These are phyloP conservation scores for Clohesyomyces aquaticus DNA, from an alignment of 495 filamentous ascomycete species.

Conservation along the genomic window DNA sequence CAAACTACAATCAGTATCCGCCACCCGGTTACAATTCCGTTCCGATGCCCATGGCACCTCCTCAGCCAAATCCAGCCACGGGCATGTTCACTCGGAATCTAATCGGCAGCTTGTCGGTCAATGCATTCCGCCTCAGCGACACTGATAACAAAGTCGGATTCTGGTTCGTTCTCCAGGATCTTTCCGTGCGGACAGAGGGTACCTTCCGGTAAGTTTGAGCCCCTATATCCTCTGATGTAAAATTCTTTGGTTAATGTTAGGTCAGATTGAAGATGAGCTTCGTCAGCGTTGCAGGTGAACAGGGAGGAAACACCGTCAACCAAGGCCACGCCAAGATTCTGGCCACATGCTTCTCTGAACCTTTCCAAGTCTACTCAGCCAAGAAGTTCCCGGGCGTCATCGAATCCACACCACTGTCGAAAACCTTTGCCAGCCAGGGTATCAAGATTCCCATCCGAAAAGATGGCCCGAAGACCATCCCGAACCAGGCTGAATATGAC, in stretches of 20 bases:
- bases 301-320: constrained; percentile 60
- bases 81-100: constrained; percentile 98
- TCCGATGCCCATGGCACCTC: constrained; percentile 43
- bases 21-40: constrained; percentile 14
- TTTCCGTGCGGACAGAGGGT: constrained; percentile 92
- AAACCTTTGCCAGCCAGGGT: constrained; percentile 91
- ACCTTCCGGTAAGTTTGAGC: constrained; percentile 70
- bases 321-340: constrained; percentile 81
- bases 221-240: neutral
- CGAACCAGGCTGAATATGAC: constrained; percentile 65
- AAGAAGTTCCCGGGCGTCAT: constrained; percentile 99
- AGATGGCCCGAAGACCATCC: constrained; percentile 68
- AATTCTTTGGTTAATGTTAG: neutral
- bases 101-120: constrained; percentile 89
- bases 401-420: constrained; percentile 90
- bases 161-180: constrained; percentile 96
- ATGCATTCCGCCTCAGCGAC: constrained; percentile 84
- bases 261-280: constrained; percentile 76
- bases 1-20: constrained; percentile 3
- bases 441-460: constrained; percentile 96
- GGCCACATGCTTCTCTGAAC: constrained; percentile 83
- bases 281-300: constrained; percentile 72
- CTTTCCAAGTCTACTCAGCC: constrained; percentile 91
- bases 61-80: constrained; percentile 55
- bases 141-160: constrained; percentile 83